A percentile compares a stretch with the other conserved stretches of the same genome.
Evolutionary conservation across 345 rosid species (phyloP).

Genomic region (Combretum micranthum): DNA sequence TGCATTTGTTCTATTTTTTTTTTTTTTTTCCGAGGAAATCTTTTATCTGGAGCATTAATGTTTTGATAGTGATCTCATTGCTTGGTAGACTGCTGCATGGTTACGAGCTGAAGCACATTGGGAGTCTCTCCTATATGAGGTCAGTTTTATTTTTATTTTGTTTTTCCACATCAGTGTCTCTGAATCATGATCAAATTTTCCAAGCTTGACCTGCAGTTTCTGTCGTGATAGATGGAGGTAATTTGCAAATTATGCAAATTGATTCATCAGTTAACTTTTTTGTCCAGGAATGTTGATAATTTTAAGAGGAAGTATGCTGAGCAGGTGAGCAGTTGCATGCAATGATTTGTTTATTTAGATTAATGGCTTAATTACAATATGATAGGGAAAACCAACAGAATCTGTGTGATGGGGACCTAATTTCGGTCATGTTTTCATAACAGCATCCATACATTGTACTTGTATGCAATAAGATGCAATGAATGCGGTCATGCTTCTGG

Average conservation of each 20-base stretch:
- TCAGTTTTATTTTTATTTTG: neutral
- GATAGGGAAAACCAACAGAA: neutral
- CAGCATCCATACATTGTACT: too few species aligned
- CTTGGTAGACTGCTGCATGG: slow-evolving; percentile 22
- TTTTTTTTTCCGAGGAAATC: too few species aligned
- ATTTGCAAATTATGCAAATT: neutral
- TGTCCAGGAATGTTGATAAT: slow-evolving; percentile 17
- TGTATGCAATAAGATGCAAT: too few species aligned
- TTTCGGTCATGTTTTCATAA: too few species aligned
- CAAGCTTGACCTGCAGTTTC: neutral
- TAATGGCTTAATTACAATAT: neutral
- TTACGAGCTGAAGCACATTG: slow-evolving; percentile 22
- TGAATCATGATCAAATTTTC: neutral
- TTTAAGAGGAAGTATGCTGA: slow-evolving; percentile 20
- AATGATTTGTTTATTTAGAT: neutral
- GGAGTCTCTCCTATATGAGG: slow-evolving; percentile 20
- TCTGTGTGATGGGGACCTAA: too few species aligned
- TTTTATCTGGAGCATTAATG: neutral
- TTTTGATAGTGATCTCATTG: slow-evolving; percentile 1
- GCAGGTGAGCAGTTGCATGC: slow-evolving; percentile 10
- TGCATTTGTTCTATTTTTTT: neutral
- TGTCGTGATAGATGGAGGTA: neutral
- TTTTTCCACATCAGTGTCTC: neutral
- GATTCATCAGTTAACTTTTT: neutral
- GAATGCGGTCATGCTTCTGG: too few species aligned